phyloP scores from a whole-genome alignment of 1,139 yeast genomes.

The Maudiozyma humilis region DNA sequence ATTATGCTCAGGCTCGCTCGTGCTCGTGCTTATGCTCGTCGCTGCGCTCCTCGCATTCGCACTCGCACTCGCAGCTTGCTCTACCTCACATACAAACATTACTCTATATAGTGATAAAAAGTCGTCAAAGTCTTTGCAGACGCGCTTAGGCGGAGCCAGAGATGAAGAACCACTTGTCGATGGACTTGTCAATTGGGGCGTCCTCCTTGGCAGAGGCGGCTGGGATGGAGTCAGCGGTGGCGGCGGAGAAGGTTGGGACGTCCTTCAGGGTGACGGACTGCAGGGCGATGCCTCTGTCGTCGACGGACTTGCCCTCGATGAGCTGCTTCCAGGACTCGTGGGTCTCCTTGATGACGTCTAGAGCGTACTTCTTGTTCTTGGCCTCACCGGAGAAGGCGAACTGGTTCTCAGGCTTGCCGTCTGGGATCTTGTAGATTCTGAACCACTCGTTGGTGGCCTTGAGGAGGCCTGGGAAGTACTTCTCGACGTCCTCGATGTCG shows the following conservation, averaged over 20 bases:
- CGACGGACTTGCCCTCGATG: conserved; percentile 41
- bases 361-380: conserved; percentile 64
- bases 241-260: conserved; percentile 45
- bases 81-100: too few relatives aligned
- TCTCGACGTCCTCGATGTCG: conserved; percentile 70
- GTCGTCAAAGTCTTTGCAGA: too few relatives aligned
- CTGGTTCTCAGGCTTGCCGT: conserved; percentile 79
- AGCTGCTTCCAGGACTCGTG: conserved; percentile 65
- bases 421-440: conserved; percentile 83
- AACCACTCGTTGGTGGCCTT: conserved; percentile 86
- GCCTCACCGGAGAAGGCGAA: conserved; percentile 82
- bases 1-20: too few relatives aligned
- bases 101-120: too few relatives aligned
- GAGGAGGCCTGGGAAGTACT: conserved; percentile 70
- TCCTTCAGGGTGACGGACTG: conserved; percentile 64
- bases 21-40: too few relatives aligned
- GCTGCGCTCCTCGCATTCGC: too few relatives aligned
- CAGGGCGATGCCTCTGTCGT: conserved; percentile 46
- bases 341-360: conserved; percentile 63
- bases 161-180: conserved; percentile 98
- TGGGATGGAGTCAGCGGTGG: conserved; percentile 51
- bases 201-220: conserved; percentile 64
- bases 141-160: conserved; percentile 68
- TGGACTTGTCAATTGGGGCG: conserved; percentile 91
- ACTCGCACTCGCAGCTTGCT: too few relatives aligned